Evolutionary conservation across 108 stramenopile genomes (phyloP).

Genomic region (Cyclotella cryptica): DNA sequence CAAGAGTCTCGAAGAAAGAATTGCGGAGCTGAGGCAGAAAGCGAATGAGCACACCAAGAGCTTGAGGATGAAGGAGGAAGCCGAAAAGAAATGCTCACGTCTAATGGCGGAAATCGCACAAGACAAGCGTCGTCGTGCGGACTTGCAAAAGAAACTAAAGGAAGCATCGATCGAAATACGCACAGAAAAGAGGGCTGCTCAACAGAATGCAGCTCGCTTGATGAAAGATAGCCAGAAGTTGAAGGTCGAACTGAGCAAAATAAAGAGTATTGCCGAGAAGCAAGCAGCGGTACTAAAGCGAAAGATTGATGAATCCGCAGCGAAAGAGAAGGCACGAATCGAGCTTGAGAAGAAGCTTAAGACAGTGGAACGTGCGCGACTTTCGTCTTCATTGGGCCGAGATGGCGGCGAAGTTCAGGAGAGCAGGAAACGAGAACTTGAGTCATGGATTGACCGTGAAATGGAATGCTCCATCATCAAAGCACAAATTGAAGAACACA

Average conservation of each 20-base stretch:
- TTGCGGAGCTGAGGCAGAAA: constrained; percentile 58
- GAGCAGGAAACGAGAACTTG: constrained; percentile 40
- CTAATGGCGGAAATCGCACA: constrained; percentile 58
- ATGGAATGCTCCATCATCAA: constrained; percentile 41
- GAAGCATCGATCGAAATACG: constrained; percentile 57
- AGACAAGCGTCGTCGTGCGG: constrained; percentile 65
- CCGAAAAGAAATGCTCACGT: constrained; percentile 58
- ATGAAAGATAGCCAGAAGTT: constrained; percentile 60
- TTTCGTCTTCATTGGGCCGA: constrained; percentile 25
- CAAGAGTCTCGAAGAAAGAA: constrained; percentile 46
- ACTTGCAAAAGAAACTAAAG: constrained; percentile 62
- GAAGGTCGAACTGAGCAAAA: constrained; percentile 63
- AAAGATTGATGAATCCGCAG: constrained; percentile 57
- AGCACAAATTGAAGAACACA: constrained; percentile 35
- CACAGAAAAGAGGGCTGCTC: constrained; percentile 62
- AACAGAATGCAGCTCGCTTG: constrained; percentile 57
- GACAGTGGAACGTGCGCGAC: constrained; percentile 37
- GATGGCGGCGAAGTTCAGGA: constrained; percentile 28
- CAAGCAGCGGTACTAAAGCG: constrained; percentile 62
- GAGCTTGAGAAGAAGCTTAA: constrained; percentile 38
- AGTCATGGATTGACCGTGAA: constrained; percentile 46
- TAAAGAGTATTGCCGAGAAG: constrained; percentile 57
- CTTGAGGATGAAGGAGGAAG: constrained; percentile 56
- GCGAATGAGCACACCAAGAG: constrained; percentile 58
- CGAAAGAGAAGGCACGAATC: constrained; percentile 45